Evolutionary conservation across 371 early-diverging fungal genomes (phyloP), one percentile per base, ranked within the genome.

Genomic region (Mortierella sp.): DNA sequence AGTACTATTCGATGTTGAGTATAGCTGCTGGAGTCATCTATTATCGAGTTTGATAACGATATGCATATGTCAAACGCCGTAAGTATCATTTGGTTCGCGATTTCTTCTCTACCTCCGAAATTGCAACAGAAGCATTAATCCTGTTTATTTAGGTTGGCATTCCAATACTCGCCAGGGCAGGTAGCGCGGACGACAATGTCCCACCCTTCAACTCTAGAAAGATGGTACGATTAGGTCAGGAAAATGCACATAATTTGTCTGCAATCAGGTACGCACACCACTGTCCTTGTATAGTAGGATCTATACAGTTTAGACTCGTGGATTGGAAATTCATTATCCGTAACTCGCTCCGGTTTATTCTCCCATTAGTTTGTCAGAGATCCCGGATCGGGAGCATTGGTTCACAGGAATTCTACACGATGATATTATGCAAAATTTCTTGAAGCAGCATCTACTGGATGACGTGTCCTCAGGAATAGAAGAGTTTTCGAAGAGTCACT

Each of bases 21-120:
- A 9, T 21, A 41, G 21, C 7, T 48, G 11, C 16, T 28, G 36
- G 43, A 28, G n/a, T 84, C 90, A 0, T 87, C 92, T 0, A 92
- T 93, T 71, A 85, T 88, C 3, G 94, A 94, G 79, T 90, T 89
- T 73, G 92, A 94, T 67, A 87, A 92, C 57, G 93, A 94, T 72
- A 70, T 94, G 13, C 88, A 93, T 70, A 72, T 89, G 32, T 83
- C 91, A 4, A 94, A 94, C 67, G 79, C 89, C 76, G 92, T 90
- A 84, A 66, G 79, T 48, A 28, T 21, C 19, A 16, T 16, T 11
- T 24, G 28, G 15, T 2, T 63, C 48, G 6, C 19, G 13, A 40
- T 22, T 10, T 40, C 33, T 45, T 65, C 65, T 47, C 19, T 4
- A 65, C 36, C 15, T 11, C 19, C 1, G 6, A 48, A 48, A 19